These are phyloP conservation scores for Amoeboaphelidium occidentale DNA, from an alignment of 371 early-diverging fungal species.

Conservation along the genomic window DNA sequence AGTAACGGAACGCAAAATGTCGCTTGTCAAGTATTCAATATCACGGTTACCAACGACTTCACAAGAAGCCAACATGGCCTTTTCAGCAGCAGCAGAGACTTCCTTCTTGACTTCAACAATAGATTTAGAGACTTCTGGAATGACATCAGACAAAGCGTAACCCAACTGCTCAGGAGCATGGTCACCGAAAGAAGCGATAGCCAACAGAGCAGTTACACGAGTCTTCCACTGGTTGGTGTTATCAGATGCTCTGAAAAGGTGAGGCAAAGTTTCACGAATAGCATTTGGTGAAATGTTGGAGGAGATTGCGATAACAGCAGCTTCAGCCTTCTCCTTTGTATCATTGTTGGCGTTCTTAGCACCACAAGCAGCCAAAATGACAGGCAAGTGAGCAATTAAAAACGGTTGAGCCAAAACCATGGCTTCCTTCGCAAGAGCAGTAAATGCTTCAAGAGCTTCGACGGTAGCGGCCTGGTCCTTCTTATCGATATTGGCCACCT, in stretches of 20 bases:
- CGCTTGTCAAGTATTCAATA: slow-evolving; percentile 34
- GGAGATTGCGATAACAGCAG: slow-evolving; percentile 4
- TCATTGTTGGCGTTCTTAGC: slow-evolving; percentile 10
- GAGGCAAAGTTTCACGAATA: background rate
- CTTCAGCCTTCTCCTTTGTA: slow-evolving; percentile 3
- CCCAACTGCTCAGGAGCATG: slow-evolving; percentile 12
- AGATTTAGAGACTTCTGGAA: slow-evolving; percentile 16
- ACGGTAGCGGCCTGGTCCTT: too few species aligned
- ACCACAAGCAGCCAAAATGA: slow-evolving; percentile 8
- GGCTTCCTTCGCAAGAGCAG: slow-evolving; percentile 3
- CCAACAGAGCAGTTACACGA: background rate
- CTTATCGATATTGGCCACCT: too few species aligned
- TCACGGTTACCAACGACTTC: slow-evolving; percentile 48
- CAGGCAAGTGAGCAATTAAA: slow-evolving; percentile 8
- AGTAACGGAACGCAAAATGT: slow-evolving; percentile 42
- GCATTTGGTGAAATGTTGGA: slow-evolving; percentile 4
- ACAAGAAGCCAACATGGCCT: slow-evolving; percentile 37
- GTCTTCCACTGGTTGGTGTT: background rate
- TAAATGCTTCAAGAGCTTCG: background rate
- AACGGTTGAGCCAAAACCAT: slow-evolving; percentile 10
- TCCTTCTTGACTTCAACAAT: slow-evolving; percentile 16
- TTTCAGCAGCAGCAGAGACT: slow-evolving; percentile 19
- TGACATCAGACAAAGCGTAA: slow-evolving; percentile 14
- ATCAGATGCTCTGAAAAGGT: background rate
- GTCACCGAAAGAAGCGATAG: background rate